Percentiles rank a stretch among this genome's conserved stretches.
Conservation (phyloP, 805 yeast species). For the Pichia paraexigua region DNA sequence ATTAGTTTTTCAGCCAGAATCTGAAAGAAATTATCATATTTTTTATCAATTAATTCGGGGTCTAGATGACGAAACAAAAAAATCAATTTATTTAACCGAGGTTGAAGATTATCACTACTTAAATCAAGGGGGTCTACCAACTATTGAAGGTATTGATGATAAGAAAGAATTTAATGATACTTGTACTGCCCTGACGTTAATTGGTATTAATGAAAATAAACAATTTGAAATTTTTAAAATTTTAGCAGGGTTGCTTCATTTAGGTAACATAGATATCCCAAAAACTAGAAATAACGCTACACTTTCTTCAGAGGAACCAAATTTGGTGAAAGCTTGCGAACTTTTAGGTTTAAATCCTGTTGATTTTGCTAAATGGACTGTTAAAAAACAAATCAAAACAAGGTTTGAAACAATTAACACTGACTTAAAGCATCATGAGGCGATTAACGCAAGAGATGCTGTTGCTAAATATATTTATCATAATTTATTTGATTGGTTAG, state of each 20-base stretch:
- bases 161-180: constrained; percentile 70
- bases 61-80: constrained; percentile 45
- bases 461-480: constrained; percentile 92
- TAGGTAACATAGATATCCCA: constrained; percentile 84
- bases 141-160: constrained; percentile 76
- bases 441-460: constrained; percentile 91
- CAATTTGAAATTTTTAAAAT: constrained; percentile 69
- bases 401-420: constrained; percentile 86
- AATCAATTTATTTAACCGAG: constrained; percentile 49
- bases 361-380: constrained; percentile 80
- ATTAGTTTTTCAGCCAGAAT: constrained; percentile 81
- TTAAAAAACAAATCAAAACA: constrained; percentile 87
- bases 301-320: constrained; percentile 80
- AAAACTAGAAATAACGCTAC: constrained; percentile 81
- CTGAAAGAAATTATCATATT: constrained; percentile 93
- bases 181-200: constrained; percentile 63
- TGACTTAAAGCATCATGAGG: constrained; percentile 73
- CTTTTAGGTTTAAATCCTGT: constrained; percentile 71
- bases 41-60: constrained; percentile 87
- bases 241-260: constrained; percentile 81
- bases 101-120: constrained; percentile 72
- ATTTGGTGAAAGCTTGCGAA: constrained; percentile 72
- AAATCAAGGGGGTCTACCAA: constrained; percentile 76
- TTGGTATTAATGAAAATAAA: constrained; percentile 56
- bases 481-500: constrained; percentile 92